Evolutionary conservation across 2,329 filamentous ascomycete species (phyloP).

Genomic region (Cercospora beticola): DNA sequence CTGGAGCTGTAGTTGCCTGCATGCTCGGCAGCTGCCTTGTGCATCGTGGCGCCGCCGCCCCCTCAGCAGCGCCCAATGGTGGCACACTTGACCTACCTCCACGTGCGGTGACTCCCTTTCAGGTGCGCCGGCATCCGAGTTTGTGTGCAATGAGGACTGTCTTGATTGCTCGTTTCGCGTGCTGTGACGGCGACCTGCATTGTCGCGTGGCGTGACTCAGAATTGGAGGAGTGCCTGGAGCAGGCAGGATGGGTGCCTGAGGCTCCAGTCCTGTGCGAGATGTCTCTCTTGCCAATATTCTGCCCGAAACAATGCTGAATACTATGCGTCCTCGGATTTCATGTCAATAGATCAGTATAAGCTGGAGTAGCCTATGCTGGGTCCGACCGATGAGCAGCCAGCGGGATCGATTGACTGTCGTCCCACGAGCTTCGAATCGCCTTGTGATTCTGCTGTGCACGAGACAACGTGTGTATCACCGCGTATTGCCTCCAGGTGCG

Average conservation of each 20-base stretch:
- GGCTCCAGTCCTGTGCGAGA: neutral
- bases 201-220: neutral
- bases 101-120: neutral
- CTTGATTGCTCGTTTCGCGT: neutral
- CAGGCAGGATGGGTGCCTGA: neutral
- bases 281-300: no score
- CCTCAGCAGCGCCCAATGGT: neutral
- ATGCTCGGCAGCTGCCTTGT: conserved; percentile 8
- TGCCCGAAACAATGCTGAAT: neutral
- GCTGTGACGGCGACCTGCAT: neutral
- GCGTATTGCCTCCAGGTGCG: neutral
- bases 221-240: neutral
- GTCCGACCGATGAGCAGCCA: neutral
- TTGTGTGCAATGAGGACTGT: neutral
- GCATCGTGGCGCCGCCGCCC: neutral
- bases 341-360: no score
- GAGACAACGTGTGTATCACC: neutral
- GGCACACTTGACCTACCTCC: neutral
- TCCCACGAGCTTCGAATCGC: neutral
- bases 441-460: neutral
- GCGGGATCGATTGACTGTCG: neutral
- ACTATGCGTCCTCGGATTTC: no score
- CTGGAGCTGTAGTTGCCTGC: neutral
- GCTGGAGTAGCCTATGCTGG: neutral
- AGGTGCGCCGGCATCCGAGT: neutral